A percentile compares a stretch with the other conserved stretches of the same genome.
Evolutionary conservation across 805 yeast species (phyloP).

Genomic region (Candida qinlingensis): DNA sequence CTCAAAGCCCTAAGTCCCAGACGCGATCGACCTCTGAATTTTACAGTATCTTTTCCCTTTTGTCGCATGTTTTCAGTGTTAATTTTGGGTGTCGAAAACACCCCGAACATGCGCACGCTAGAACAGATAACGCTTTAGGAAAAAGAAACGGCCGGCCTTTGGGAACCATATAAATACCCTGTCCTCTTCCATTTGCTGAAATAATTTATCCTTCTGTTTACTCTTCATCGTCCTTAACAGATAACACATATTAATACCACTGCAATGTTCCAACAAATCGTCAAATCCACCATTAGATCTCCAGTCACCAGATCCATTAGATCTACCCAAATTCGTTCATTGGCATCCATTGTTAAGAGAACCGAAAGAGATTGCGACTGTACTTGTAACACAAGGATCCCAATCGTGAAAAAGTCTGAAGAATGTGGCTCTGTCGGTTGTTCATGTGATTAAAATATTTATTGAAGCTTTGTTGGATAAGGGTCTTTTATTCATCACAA

Average conservation of each 20-base stretch:
- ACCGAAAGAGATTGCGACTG: constrained; percentile 25
- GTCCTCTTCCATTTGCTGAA: not conserved
- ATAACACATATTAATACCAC: not conserved
- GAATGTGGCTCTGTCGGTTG: constrained; percentile 25
- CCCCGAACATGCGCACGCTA: not conserved
- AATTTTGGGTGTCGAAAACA: not conserved
- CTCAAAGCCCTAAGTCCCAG: too few species aligned
- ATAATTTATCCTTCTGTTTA: too few species aligned
- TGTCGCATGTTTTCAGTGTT: not conserved
- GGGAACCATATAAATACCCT: not conserved
- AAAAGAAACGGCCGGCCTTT: not conserved
- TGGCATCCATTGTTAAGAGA: constrained; percentile 9
- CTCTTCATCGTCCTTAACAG: too few species aligned
- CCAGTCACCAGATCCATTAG: constrained; percentile 4
- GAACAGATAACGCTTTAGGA: too few species aligned
- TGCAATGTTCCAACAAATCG: constrained; percentile 14
- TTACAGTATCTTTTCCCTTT: not conserved
- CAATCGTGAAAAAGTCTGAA: constrained; percentile 17
- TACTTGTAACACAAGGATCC: constrained; percentile 18
- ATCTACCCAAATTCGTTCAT: constrained; percentile 7
- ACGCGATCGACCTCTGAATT: not conserved
- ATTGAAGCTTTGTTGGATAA: not conserved
- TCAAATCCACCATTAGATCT: constrained; percentile 15
- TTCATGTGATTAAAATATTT: constrained; percentile 15
- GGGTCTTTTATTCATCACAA: not conserved